Evolutionary conservation across 345 rosid species (phyloP), one percentile per base, ranked within the genome.

Genomic region (Lumnitzera littorea): DNA sequence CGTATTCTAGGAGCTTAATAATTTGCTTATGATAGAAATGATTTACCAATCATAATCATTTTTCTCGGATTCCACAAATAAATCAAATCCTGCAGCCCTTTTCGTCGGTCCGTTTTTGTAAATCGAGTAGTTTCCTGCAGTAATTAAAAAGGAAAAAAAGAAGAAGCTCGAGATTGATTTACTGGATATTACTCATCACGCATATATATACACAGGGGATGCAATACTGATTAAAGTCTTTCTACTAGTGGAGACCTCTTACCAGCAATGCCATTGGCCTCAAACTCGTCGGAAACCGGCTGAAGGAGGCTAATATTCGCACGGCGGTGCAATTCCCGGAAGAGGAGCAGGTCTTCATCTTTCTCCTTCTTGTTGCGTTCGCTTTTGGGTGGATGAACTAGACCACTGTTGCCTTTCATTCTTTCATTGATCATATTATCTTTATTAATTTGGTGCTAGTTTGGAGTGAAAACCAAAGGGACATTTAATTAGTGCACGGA

Each of bases 211-310:
- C 27, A 24, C 2, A 12, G 11, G 13, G 15, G 0, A 20, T 20
- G 20, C 20, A 20, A 20, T 20, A 20, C 20, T 20, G 20, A 20
- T 20, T 1, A 20, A 20, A 20, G 20, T 20, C 20, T 20, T 20
- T 20, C 20, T 20, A 20, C 1, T 20, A 20, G 20, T 16, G 47
- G 55, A 23, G 52, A 13, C 29, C 43, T n/a, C 43, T 3, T 36
- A 50, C 51, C 57, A 27, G 47, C 46, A 43, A 27, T 24, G 17
- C 46, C 47, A 11, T 52, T 72, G 4, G 84, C 75, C 67, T 85
- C 84, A 11, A 82, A 80, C 65, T 82, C 86, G 15, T 80, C 80
- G 25, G 88, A 82, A 50, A 78, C 75, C 15, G 91, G 91, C 63
- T 69, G 84, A 16, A 85, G 86, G 61, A 85, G 84, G 72, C 70